Base-by-base conservation (phyloP, 257 asterid genomes). In the Plantago major region DNA sequence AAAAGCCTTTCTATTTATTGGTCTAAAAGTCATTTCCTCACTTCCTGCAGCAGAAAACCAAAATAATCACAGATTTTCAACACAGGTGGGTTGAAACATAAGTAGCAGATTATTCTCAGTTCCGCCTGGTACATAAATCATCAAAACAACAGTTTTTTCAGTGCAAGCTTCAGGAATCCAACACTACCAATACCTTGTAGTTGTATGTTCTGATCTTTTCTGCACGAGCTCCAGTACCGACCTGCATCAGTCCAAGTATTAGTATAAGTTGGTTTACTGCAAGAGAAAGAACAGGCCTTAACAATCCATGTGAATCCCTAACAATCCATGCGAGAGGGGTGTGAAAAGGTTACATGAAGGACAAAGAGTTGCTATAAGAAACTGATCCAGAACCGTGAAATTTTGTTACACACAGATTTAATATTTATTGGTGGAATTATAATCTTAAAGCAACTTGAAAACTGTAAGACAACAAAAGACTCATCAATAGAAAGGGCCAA, bases 191-290 rank as follows among this genome's bases (percentile, higher is more conserved):
- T 77, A 93, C 99, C 99, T 93, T 93, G 68, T 68, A 93, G 82
- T 93, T 93, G 87, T 89, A 89, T 14, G 97, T 93, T 67, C 99
- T 83, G 65, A 93, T 93, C 81, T 93, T 93, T 70, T 93, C 99
- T 62, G 97, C 62, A 62, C 99, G 96, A 73, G 99, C 92, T 61
- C 99, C 99, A 54, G 94, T 87, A 63, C 99, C 99, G 19, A 93
- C 99, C 99, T 93, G 88, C 78, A 73, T 55, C 10, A 43, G 56
- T 67, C 10, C 15, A 56, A 60, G 74, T 33, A 60, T 56, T 51
- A 67, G 76, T 52, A 56, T 63, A 65, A 46, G 67, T 50, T 66
- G 37, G 55, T 48, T 51, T 55, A 19, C 45, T 55, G 70, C 51
- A 15, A 10, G n/a, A 64, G 17, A 6, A 49, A 16, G 11, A 58